Evolutionary conservation across 768 basidiomycete genomes (phyloP).

Genomic region (Pleurotus ostreatus): DNA sequence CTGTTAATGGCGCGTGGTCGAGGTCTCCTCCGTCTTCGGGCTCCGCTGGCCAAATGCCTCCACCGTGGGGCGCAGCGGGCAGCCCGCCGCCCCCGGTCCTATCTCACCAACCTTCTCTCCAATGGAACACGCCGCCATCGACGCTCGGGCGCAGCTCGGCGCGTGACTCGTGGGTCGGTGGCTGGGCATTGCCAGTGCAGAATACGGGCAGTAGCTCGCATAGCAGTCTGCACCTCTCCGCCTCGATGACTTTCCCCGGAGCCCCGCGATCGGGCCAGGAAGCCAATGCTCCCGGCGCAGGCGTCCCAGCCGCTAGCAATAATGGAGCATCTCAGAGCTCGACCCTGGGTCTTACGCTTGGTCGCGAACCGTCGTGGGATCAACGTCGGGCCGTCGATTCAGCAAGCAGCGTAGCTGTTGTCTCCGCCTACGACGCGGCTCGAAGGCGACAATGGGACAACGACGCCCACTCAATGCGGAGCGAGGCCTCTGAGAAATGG

Average conservation of each 20-base stretch:
- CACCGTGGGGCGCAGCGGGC: not conserved
- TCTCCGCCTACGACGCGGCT: not conserved
- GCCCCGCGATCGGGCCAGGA: not conserved
- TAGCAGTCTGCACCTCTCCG: no score
- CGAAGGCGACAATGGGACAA: not conserved
- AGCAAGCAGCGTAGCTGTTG: not conserved
- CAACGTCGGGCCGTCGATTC: not conserved
- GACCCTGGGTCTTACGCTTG: not conserved
- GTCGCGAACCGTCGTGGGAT: not conserved
- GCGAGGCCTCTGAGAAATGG: not conserved
- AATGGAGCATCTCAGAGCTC: not conserved
- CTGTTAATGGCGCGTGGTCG: not conserved
- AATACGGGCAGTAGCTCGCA: not conserved
- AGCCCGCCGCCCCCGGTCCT: not conserved
- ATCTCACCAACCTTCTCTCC: not conserved
- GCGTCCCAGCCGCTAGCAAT: no score
- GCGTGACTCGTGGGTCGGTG: conserved; percentile 2
- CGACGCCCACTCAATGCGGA: not conserved
- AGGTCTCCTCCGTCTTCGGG: not conserved
- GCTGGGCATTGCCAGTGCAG: not conserved
- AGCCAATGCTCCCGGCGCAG: not conserved
- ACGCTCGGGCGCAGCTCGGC: not conserved
- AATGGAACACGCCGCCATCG: not conserved
- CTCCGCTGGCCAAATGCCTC: not conserved
- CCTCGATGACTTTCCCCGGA: not conserved